A percentile compares a stretch with the other conserved stretches of the same genome.
Evolutionary conservation across 495 filamentous ascomycete genomes (phyloP).

Genomic region (Podospora anserina): DNA sequence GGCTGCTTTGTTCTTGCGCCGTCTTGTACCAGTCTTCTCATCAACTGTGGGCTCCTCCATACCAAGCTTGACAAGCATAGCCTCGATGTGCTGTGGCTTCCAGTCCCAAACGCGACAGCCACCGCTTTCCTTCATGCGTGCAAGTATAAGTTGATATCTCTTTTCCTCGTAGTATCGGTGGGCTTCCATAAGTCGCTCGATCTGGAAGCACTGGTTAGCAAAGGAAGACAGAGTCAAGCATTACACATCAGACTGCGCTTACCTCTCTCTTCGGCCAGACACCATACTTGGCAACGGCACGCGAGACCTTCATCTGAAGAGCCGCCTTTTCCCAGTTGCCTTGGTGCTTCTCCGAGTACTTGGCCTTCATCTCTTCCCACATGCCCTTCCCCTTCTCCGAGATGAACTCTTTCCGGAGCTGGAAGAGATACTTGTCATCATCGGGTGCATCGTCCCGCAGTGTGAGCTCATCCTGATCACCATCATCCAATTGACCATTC

Average conservation of each 20-base stretch:
- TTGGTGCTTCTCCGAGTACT: constrained; percentile 40
- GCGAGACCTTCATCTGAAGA: constrained; percentile 50
- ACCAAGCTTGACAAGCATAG: constrained; percentile 39
- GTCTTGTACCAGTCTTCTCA: constrained; percentile 30
- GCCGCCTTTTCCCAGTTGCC: constrained; percentile 45
- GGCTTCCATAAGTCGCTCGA: constrained; percentile 31
- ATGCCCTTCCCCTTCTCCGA: constrained; percentile 50
- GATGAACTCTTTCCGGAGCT: constrained; percentile 42
- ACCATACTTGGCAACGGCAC: constrained; percentile 43
- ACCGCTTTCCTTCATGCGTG: constrained; percentile 39
- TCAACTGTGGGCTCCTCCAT: constrained; percentile 32
- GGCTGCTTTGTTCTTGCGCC: constrained; percentile 35
- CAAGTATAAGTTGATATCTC: constrained; percentile 33
- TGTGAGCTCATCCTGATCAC: constrained; percentile 28
- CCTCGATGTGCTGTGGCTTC: constrained; percentile 37
- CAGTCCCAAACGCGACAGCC: constrained; percentile 38
- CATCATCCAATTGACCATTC: constrained; percentile 16
- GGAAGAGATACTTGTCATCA: constrained; percentile 45
- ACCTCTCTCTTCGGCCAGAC: constrained; percentile 46
- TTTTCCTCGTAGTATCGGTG: constrained; percentile 33
- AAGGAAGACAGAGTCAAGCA: background rate
- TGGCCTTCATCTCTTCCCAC: constrained; percentile 50
- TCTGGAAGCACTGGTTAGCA: constrained; percentile 17
- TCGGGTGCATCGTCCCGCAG: constrained; percentile 44
- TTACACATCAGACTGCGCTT: constrained; percentile 16